Percentiles rank a stretch among this genome's conserved stretches.
Evolutionary conservation across 345 rosid species (phyloP).

Genomic region (thale cress (Arabidopsis thaliana)): TAIR10.1 NC_003071.7:17817001-17817500

Average conservation of each 20-base stretch:
- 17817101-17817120: no score
- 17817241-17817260: background rate
- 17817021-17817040: no score
- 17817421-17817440: slow-evolving; percentile 27
- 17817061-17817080: background rate
- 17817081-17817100: background rate
- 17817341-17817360: background rate
- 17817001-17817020: background rate
- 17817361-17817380: background rate
- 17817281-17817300: background rate
- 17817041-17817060: background rate
- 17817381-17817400: slow-evolving; percentile 24
- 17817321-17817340: slow-evolving; percentile 1
- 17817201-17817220: background rate
- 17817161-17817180: no score
- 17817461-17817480: slow-evolving; percentile 73
- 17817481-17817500: slow-evolving; percentile 66
- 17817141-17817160: background rate
- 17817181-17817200: background rate
- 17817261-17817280: background rate
- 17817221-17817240: background rate
- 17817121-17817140: background rate
- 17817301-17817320: background rate
- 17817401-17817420: slow-evolving; percentile 29
- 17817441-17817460: slow-evolving; percentile 38